Evolutionary conservation across 2,329 filamentous ascomycete species (phyloP), one percentile per base, ranked within the genome.

Genomic region (Mollisiaceae sp.): DNA sequence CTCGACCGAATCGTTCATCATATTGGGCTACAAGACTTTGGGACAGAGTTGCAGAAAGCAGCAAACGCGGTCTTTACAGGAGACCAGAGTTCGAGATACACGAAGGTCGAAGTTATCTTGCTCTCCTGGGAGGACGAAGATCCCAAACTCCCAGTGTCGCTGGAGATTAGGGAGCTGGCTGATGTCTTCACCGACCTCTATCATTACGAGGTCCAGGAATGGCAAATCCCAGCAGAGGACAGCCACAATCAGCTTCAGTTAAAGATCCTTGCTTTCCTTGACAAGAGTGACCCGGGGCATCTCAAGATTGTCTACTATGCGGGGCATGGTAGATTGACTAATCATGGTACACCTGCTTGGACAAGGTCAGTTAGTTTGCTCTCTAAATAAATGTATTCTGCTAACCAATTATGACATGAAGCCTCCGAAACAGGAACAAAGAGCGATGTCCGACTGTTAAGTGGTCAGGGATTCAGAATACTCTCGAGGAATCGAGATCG

Each of bases 221-320:
- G 59, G 39, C 20, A 54, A 24, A 66, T 66, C 22, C 61, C 65
- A 6, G 22, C 32, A 8, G 24, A 59, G 24, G 52, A 58, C n/a
- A 58, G 60, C 52, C 57, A 64, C 43, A 54, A 32, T 43, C 24
- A 58, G 35, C 32, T 59, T 8, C 60, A 47, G 15, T 38, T 38
- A 20, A 66, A 59, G 35, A 54, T 66, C 18, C n/a, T 35, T 4
- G 14, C 12, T 39, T 66, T 66, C 36, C 36, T 63, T 20, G 35
- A 24, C 5, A 58, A 59, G n/a, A 50, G 58, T 39, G 58, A 55
- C 38, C 35, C 14, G 22, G 18, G 39, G 2, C 41, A 66, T 39
- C 43, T 66, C 1, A 66, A 66, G n/a, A 64, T 66, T 61, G 61
- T 66, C 11, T 66, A 55, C 43, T 66, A 66, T 36, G 61, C 61